These are phyloP conservation scores for Climacium dendroides DNA, from an alignment of 225 moss, liverwort and hornwort genomes.

Conservation along the genomic window DNA sequence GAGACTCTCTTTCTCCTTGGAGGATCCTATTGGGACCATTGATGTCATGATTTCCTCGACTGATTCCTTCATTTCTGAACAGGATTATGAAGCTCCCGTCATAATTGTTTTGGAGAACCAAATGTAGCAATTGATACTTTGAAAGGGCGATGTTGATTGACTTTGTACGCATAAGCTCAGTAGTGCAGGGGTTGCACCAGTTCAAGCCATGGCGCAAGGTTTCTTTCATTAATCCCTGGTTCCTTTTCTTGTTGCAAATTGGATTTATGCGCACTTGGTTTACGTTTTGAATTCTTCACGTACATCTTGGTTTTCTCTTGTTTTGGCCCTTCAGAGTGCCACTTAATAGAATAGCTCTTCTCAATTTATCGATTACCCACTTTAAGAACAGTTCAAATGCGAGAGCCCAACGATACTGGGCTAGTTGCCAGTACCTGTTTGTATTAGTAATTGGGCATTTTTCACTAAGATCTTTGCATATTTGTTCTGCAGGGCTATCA, in stretches of 20 bases:
- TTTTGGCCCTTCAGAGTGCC: not conserved
- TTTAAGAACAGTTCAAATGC: not conserved
- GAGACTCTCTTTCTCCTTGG: not conserved
- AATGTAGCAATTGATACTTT: not conserved
- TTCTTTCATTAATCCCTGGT: not conserved
- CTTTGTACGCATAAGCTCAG: not conserved
- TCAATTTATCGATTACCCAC: not conserved
- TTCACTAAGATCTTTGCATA: not conserved
- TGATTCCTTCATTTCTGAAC: not conserved
- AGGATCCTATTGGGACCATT: not conserved
- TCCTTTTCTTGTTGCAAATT: not conserved
- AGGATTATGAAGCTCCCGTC: not conserved
- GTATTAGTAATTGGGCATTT: not conserved
- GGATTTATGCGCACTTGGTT: not conserved
- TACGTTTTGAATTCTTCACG: not conserved
- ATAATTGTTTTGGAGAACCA: not conserved
- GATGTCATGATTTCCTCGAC: not conserved
- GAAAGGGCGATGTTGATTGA: not conserved
- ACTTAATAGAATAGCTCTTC: not conserved
- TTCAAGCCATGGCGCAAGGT: not conserved
- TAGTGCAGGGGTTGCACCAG: not conserved
- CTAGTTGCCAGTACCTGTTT: not conserved
- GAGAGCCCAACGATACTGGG: not conserved
- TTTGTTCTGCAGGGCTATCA: not conserved
- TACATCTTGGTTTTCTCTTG: not conserved